A percentile compares a stretch with the other conserved stretches of the same genome.
phyloP scores from a whole-genome alignment of 1,284 basidiomycete species.

The Pseudomicrostroma phylloplanum region DNA sequence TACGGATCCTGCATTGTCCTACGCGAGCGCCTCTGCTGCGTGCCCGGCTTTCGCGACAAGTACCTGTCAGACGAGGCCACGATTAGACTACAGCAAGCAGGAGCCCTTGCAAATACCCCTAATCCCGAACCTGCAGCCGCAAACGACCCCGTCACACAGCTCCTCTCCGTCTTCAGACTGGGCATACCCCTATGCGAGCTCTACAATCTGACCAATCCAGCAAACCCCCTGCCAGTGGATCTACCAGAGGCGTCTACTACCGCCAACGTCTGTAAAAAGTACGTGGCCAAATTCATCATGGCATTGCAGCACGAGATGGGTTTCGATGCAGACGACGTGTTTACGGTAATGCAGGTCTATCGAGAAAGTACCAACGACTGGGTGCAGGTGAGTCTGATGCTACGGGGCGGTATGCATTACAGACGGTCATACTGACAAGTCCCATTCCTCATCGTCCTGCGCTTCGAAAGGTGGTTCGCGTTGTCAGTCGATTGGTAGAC shows the following conservation, averaged over 20 bases:
- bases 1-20: slow-evolving; percentile 52
- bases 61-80: slow-evolving; percentile 28
- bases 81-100: background rate
- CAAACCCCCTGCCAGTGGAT: slow-evolving; percentile 58
- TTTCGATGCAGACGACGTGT: slow-evolving; percentile 54
- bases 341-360: slow-evolving; percentile 67
- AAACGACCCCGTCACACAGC: slow-evolving; percentile 67
- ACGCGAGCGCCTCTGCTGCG: slow-evolving; percentile 50
- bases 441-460: slow-evolving; percentile 6
- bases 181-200: slow-evolving; percentile 91
- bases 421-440: background rate
- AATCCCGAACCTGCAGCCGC: slow-evolving; percentile 8
- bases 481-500: slow-evolving; percentile 80
- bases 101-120: background rate
- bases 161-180: slow-evolving; percentile 87
- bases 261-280: slow-evolving; percentile 66
- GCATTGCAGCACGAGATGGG: slow-evolving; percentile 56
- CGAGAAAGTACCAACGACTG: slow-evolving; percentile 86
- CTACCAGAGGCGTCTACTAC: slow-evolving; percentile 58
- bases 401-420: background rate
- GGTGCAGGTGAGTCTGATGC: slow-evolving; percentile 68
- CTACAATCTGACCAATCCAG: slow-evolving; percentile 77
- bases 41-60: slow-evolving; percentile 49
- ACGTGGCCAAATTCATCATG: slow-evolving; percentile 58
- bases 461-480: slow-evolving; percentile 69